Conservation (phyloP, 164 flowering plant species). For the Buxus sempervirens region DNA sequence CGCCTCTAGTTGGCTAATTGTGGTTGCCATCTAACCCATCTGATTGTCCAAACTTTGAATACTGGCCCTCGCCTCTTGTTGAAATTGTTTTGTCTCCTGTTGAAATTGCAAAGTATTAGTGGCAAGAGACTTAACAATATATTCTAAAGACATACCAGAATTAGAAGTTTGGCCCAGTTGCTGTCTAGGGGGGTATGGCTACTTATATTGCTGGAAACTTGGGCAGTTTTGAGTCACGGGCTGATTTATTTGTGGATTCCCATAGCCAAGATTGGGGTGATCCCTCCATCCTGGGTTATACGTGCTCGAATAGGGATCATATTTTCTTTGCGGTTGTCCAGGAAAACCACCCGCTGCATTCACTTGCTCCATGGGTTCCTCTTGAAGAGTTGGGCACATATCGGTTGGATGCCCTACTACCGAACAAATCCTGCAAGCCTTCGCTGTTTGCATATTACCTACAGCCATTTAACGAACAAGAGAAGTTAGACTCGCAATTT, state of each 20-base stretch:
- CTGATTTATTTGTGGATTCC: neutral
- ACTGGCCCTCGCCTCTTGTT: neutral
- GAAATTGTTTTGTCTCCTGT: neutral
- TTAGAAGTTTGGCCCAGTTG: neutral
- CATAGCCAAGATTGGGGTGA: neutral
- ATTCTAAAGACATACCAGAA: neutral
- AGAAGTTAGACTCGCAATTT: neutral
- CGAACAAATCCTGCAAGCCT: neutral
- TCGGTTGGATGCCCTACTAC: conserved; percentile 2
- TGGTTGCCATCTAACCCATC: neutral
- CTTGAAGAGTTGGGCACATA: conserved; percentile 4
- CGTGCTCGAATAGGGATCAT: neutral
- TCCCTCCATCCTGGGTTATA: conserved; percentile 1
- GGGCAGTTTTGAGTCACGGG: neutral
- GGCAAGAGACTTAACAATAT: neutral
- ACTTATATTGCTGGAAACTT: neutral
- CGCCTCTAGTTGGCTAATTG: neutral
- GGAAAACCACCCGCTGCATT: conserved; percentile 1
- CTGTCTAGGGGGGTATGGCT: neutral
- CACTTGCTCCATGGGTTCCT: neutral
- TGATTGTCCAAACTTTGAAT: neutral
- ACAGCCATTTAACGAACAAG: conserved; percentile 1
- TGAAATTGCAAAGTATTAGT: neutral
- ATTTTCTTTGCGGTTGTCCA: neutral
- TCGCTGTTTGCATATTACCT: neutral